Base-by-base conservation (phyloP, 331 rosid genomes). In the Arachis monticola region DNA sequence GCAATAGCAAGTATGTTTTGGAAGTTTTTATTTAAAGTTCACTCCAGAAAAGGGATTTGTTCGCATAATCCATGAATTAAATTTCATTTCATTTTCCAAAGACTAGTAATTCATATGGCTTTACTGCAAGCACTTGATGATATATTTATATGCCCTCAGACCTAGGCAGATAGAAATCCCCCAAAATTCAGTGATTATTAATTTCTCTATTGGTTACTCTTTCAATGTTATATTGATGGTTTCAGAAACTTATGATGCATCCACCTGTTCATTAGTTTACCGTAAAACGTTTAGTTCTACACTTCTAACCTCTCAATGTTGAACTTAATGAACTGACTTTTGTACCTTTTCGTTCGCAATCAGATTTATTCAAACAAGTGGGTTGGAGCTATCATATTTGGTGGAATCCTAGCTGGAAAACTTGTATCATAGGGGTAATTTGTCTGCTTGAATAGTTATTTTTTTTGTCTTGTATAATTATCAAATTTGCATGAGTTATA, bases 301-400 rank as follows among this genome's bases (percentile, higher is more conserved):
- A 67, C 50, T 70, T 74, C 22, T 8, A 42, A 61, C 67, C 50
- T 79, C 67, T 64, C 14, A 17, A 17, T 14, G 27, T 61, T 82
- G 45, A 79, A 63, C 64, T 75, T 60, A 5, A 62, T 56, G 47
- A 35, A 47, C 69, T 72, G 58, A 76, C 61, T 60, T 66, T 56
- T 59, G 35, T 67, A 13, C 70, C 13, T 60, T 30, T 22, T 74
- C n/a, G 76, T 51, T 30, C 38, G 72, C 30, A 46, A 77, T 51
- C 87, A 94, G 99, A 72, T 94, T 94, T 84, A 83, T 80, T 94
- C 99, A 68, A 94, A 94, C 84, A 91, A 94, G 86, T 94, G 99
- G 99, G 92, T 87, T 82, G 99, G 99, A 65, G 97, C 97, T 65
- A 72, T 94, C 68, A 78, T 94, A 77, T 94, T 90, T 79, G 81